These are phyloP conservation scores for Dinochytrium kinnereticum DNA, from an alignment of 371 early-diverging fungal genomes.

Conservation along the genomic window DNA sequence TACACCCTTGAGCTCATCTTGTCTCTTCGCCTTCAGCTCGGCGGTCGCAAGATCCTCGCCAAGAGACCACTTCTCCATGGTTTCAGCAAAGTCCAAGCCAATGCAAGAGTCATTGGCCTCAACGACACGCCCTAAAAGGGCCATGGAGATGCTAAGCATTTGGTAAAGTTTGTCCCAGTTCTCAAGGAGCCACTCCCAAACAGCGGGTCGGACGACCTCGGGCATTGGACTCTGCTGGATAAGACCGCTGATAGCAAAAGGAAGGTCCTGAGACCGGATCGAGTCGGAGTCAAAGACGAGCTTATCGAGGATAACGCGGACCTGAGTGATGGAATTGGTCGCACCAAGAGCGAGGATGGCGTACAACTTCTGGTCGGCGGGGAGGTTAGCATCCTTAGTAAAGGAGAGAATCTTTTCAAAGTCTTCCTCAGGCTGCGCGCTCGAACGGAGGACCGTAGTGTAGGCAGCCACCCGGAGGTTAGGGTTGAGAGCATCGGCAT, in stretches of 20 bases:
- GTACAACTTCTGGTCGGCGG: slow-evolving; percentile 10
- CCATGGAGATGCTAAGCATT: slow-evolving; percentile 3
- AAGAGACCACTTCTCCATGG: slow-evolving; percentile 56
- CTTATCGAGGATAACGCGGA: slow-evolving; percentile 23
- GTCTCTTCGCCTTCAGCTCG: slow-evolving; percentile 47
- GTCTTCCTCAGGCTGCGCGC: slow-evolving; percentile 13
- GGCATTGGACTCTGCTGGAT: background rate
- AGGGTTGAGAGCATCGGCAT: slow-evolving; percentile 71
- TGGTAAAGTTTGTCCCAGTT: slow-evolving; percentile 15
- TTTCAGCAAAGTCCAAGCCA: slow-evolving; percentile 28
- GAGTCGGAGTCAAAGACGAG: slow-evolving; percentile 25
- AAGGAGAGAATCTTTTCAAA: slow-evolving; percentile 18
- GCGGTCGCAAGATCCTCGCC: slow-evolving; percentile 73
- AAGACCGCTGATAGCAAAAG: slow-evolving; percentile 10
- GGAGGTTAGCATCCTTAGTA: slow-evolving; percentile 2
- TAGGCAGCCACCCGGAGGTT: slow-evolving; percentile 85
- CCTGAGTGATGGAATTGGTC: slow-evolving; percentile 18
- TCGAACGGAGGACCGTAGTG: slow-evolving; percentile 68
- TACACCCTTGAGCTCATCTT: slow-evolving; percentile 60
- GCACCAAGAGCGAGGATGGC: slow-evolving; percentile 26
- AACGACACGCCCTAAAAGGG: background rate
- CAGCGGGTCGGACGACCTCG: slow-evolving; percentile 17
- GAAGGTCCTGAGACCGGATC: slow-evolving; percentile 24
- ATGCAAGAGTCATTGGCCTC: slow-evolving; percentile 6
- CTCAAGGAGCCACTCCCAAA: slow-evolving; percentile 21